Evolutionary conservation across 2,329 filamentous ascomycete species (phyloP), one percentile per base, ranked within the genome.

Genomic region (Phyllosticta capitalensis): DNA sequence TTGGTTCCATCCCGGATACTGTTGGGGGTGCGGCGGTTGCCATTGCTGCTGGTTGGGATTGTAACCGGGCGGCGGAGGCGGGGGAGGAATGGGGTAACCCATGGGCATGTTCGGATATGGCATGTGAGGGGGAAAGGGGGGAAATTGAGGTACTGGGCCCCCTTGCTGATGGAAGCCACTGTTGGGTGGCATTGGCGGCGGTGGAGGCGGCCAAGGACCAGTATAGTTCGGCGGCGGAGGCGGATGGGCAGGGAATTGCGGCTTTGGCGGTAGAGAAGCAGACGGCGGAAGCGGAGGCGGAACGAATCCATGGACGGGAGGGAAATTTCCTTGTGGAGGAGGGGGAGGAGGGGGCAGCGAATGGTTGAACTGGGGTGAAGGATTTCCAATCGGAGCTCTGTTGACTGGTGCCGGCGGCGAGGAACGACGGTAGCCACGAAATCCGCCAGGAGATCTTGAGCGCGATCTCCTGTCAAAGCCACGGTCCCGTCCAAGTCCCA

Each of bases 171-270:
- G 24, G 21, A 33, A 59, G 21, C 48, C 48, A 17, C 53, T 26
- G 20, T 51, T 59, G 3, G 58, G 26, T 17, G 22, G 38, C 53
- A 59, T 52, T 14, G 58, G 58, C 14, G 58, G 58, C 7, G 56
- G 60, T 21, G 60, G 56, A 26, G 60, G 60, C 14, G 60, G 60
- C 60, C 60, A 61, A 24, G 54, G 50, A 3, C 60, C 60, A 48
- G 53, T 59, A 21, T 59, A 61, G 30, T 59, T 61, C 21, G 50
- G 55, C 6, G 52, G 60, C 2, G 60, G 56, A 7, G 56, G 60
- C n/a, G 60, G 55, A 28, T 55, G 53, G 21, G 52, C 57, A 17
- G 57, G 19, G 10, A 49, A 59, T 17, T 52, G 52, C n/a, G 33
- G 53, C 17, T n/a, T 45, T 45, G 38, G 38, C n/a, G 38, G 38